phyloP scores from a whole-genome alignment of 2,329 filamentous ascomycete genomes.

The Setomelanomma holmii region DNA sequence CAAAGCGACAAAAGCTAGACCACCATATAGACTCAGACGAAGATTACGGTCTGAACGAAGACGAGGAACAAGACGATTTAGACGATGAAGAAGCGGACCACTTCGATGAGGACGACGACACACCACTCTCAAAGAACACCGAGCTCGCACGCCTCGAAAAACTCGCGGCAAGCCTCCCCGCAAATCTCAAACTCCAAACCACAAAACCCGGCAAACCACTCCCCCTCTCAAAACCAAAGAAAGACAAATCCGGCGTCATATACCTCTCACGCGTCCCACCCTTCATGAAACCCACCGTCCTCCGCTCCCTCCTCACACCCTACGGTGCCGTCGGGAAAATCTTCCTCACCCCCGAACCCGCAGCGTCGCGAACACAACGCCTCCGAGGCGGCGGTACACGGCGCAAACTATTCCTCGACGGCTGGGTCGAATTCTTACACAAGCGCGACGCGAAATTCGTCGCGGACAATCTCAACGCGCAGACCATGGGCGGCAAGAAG shows the following conservation, averaged over 20 bases:
- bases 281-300: constrained; percentile 84
- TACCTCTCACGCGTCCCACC: constrained; percentile 86
- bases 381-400: constrained; percentile 80
- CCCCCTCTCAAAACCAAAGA: constrained; percentile 60
- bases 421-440: constrained; percentile 82
- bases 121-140: constrained; percentile 27
- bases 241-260: constrained; percentile 78
- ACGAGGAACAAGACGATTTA: constrained; percentile 9
- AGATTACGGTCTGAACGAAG: constrained; percentile 29
- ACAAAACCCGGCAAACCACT: constrained; percentile 29
- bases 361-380: constrained; percentile 68
- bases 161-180: constrained; percentile 37
- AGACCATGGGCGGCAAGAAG: constrained; percentile 83
- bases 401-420: constrained; percentile 81
- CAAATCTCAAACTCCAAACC: constrained; percentile 46
- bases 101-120: constrained; percentile 31
- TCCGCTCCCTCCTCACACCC: constrained; percentile 75
- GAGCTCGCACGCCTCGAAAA: constrained; percentile 42
- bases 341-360: constrained; percentile 80
- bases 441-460: constrained; percentile 81
- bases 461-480: constrained; percentile 77
- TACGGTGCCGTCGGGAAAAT: constrained; percentile 80
- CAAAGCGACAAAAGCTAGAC: constrained; percentile 70
- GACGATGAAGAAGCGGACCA: constrained; percentile 17
- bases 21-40: constrained; percentile 45